Base-by-base conservation (phyloP, 2,329 filamentous ascomycete genomes). In the Colletotrichum brevisporum region DNA sequence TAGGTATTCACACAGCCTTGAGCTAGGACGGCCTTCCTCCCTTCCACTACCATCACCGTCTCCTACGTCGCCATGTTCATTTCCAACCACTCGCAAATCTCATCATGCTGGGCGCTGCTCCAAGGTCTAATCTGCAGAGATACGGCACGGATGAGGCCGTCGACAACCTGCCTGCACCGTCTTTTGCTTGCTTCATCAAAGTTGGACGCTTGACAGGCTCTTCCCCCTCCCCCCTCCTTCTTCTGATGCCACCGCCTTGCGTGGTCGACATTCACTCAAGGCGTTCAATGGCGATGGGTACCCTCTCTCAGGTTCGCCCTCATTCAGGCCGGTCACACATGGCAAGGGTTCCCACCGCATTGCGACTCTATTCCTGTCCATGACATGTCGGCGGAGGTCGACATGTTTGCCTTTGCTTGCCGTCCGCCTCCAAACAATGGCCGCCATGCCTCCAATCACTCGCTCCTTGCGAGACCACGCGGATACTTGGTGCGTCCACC, bases 341-440 rank as follows among this genome's bases (percentile, higher is more conserved):
- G 43, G 39, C 55, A 66, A 61, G 62, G 62, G 26, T 47, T 56
- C 36, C 62, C 62, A 56, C 45, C 31, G 12, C 36, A 41, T 15
- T 61, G 12, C 62, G 24, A 66, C 67, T 41, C 50, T 66, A 55
- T 61, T 61, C 45, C 60, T 52, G 51, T 55, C 54, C 18, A 55
- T 41, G 26, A 39, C 24, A 43, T 61, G 54, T 45, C 45, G 36
- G 24, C 27, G 41, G 43, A 15, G 21, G 31, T 61, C 16, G 62
- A 66, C 51, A 56, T 36, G 55, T 67, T 69, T 69, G 56, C 62
- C 52, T 47, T n/a, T 56, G 43, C 41, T 47, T 18, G 57, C 52
- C 18, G 24, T n/a, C 50, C 36, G 8, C 45, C 16, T 31, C 10
- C 62, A 67, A 67, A 53, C 55, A 69, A 48, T 31, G 18, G n/a